Conservation (phyloP, 768 basidiomycete species). For the Lactarius vividus region DNA sequence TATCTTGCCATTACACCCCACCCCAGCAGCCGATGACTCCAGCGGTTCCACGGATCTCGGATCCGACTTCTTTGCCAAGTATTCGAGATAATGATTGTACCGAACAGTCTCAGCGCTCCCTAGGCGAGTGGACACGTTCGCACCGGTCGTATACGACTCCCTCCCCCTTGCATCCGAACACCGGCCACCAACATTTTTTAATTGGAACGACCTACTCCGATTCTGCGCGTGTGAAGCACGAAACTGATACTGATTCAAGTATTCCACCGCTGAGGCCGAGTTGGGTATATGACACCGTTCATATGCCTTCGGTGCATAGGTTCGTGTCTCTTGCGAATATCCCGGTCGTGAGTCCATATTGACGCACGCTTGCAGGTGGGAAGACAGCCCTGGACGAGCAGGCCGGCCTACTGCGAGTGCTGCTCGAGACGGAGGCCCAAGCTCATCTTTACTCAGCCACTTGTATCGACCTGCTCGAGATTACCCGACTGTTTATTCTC, state of each 20-base stretch:
- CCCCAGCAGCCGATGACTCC: background rate
- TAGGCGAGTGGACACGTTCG: slow-evolving; percentile 1
- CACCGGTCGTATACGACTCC: background rate
- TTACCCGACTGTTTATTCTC: background rate
- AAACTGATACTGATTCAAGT: slow-evolving; percentile 11
- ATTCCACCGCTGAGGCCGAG: slow-evolving; percentile 6
- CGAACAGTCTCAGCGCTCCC: background rate
- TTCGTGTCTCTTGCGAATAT: background rate
- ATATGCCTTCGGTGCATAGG: background rate
- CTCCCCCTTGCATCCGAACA: slow-evolving; percentile 1
- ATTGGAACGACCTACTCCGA: background rate
- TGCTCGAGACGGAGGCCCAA: background rate
- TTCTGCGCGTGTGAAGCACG: slow-evolving; percentile 10
- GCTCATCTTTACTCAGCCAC: slow-evolving; percentile 13
- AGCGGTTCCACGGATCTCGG: slow-evolving; percentile 8
- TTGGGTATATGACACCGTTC: slow-evolving; percentile 9
- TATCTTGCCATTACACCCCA: slow-evolving; percentile 3
- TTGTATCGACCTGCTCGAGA: slow-evolving; percentile 8
- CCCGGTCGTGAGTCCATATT: background rate
- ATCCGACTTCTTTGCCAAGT: background rate
- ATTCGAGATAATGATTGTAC: background rate
- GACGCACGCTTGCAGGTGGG: slow-evolving; percentile 2
- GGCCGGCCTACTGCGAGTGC: background rate
- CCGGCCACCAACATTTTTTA: background rate
- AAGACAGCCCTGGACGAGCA: background rate